These are phyloP conservation scores for Smallanthus sonchifolius DNA, from an alignment of 129 eudicot species.

Conservation along the genomic window DNA sequence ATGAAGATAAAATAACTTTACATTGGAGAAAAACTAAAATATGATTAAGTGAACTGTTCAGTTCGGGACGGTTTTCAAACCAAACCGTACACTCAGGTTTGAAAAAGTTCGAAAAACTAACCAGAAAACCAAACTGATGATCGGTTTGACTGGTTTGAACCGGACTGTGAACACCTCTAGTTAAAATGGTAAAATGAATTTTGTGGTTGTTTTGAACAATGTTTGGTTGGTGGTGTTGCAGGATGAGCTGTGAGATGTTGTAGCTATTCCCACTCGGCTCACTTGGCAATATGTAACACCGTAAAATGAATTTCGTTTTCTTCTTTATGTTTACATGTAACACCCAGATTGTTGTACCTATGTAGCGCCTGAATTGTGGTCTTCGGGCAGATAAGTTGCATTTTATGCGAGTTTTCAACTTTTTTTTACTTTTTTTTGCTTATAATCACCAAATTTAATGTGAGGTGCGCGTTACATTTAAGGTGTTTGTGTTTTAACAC, in stretches of 20 bases:
- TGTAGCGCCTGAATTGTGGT: conserved; percentile 3
- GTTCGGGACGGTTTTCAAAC: not conserved
- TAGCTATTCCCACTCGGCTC: not conserved
- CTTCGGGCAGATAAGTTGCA: conserved; percentile 1
- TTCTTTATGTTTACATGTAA: conserved; percentile 3
- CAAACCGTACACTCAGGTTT: not conserved
- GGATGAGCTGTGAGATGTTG: conserved; percentile 54
- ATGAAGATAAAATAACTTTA: too few relatives aligned
- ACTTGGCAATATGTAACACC: not conserved
- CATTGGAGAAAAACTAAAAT: too few relatives aligned
- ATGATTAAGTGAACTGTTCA: too few relatives aligned
- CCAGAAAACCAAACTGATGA: not conserved
- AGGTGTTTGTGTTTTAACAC: too few relatives aligned
- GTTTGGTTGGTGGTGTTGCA: conserved; percentile 34
- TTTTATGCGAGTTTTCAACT: not conserved
- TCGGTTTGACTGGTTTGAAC: not conserved
- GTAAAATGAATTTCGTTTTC: conserved; percentile 7
- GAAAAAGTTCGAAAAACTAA: not conserved
- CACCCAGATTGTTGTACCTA: not conserved
- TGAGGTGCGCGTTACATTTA: not conserved
- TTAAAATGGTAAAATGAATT: not conserved
- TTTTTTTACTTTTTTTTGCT: not conserved
- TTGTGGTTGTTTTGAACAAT: not conserved
- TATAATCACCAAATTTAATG: not conserved
- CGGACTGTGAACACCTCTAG: not conserved